Conservation (phyloP, 108 stramenopile species). For the Aurantiochytrium sp. region DNA sequence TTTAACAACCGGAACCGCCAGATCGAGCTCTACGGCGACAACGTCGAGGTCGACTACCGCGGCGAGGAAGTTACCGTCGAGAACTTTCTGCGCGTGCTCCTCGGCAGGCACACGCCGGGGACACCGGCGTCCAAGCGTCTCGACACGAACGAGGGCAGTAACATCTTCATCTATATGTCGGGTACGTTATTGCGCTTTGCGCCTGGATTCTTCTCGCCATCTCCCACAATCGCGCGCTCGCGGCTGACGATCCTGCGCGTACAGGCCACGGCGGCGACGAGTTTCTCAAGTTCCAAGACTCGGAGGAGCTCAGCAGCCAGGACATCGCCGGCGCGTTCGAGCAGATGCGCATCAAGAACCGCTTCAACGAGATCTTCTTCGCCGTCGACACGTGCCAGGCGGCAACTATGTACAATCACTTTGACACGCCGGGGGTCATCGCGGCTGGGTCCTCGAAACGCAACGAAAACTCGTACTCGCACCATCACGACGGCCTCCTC, state of each 20-base stretch:
- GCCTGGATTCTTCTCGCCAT: too few species aligned
- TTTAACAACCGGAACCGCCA: conserved; percentile 47
- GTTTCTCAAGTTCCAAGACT: conserved; percentile 94
- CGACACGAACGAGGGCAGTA: conserved; percentile 32
- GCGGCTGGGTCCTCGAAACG: conserved; percentile 66
- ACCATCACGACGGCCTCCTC: conserved; percentile 54
- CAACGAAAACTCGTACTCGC: conserved; percentile 74
- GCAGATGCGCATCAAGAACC: conserved; percentile 60
- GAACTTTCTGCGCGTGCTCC: conserved; percentile 71
- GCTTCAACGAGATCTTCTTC: conserved; percentile 68
- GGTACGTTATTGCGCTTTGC: too few species aligned
- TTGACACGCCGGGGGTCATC: conserved; percentile 59
- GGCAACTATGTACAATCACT: conserved; percentile 53
- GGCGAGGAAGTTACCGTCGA: conserved; percentile 89
- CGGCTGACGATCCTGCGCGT: too few species aligned
- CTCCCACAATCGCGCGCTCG: too few species aligned
- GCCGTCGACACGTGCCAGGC: conserved; percentile 93
- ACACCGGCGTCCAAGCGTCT: conserved; percentile 16
- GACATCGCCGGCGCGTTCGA: conserved; percentile 67
- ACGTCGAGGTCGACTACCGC: conserved; percentile 79
- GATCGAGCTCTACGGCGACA: conserved; percentile 59
- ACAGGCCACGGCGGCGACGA: conserved; percentile 94
- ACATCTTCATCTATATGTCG: conserved; percentile 71
- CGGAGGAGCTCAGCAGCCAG: conserved; percentile 76
- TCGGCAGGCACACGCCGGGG: conserved; percentile 55